A percentile compares a stretch with the other conserved stretches of the same genome.
These are phyloP conservation scores for Aspergillus hiratsukae DNA, from an alignment of 2,329 filamentous ascomycete species.

Conservation along the genomic window DNA sequence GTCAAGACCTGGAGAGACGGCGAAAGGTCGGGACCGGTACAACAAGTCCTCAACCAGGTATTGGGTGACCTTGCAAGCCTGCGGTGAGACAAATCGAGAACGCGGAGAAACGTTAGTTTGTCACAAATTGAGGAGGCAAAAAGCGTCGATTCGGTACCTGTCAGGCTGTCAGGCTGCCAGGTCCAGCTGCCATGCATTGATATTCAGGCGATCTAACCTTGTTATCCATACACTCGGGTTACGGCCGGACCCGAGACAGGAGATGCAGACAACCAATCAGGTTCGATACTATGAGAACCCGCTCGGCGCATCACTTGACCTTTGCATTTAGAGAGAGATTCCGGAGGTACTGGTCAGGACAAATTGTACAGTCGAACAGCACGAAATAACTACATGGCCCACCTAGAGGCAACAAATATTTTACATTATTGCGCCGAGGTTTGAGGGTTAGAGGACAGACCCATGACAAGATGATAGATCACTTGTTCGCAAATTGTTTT, in stretches of 20 bases:
- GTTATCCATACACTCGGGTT: neutral
- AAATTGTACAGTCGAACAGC: neutral
- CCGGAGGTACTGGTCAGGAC: neutral
- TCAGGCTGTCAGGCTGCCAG: neutral
- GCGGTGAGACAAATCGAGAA: conserved; percentile 1
- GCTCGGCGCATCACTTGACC: neutral
- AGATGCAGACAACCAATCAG: neutral
- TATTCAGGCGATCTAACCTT: neutral
- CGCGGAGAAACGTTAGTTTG: neutral
- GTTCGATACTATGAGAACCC: neutral
- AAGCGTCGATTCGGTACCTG: neutral
- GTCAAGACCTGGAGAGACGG: conserved; percentile 32
- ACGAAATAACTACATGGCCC: neutral
- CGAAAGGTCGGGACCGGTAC: conserved; percentile 39
- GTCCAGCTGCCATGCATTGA: neutral
- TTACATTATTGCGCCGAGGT: neutral
- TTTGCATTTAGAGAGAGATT: neutral
- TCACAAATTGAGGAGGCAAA: neutral
- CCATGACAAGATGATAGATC: neutral
- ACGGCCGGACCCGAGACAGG: neutral
- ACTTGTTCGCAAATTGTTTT: neutral
- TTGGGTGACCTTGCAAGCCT: conserved; percentile 12
- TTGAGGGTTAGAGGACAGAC: no score
- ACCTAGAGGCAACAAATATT: neutral
- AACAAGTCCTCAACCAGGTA: conserved; percentile 30